Evolutionary conservation across 176 grass and related monocot genomes (phyloP).

Genomic region (Hsuehochloa calcarea): DNA sequence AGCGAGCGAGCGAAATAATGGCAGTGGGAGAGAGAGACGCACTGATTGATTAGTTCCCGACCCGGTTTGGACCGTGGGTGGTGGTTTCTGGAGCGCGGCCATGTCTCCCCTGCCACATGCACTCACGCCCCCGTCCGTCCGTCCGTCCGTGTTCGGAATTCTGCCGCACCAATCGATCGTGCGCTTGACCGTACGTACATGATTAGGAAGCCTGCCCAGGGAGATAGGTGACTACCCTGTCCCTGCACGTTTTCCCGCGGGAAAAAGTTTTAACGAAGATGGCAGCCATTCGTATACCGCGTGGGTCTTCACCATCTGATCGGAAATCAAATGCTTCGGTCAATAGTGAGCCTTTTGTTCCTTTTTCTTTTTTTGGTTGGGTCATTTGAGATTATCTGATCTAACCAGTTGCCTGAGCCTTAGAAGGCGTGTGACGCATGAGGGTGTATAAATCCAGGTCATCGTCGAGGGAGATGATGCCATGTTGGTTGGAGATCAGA

Average conservation of each 20-base stretch:
- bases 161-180: neutral
- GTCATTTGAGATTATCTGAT: neutral
- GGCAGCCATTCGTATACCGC: neutral
- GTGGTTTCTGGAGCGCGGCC: conserved; percentile 13
- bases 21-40: neutral
- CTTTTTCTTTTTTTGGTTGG: neutral
- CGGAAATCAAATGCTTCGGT: neutral
- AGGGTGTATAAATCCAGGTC: neutral
- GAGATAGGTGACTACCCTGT: neutral
- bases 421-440: no score
- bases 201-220: neutral
- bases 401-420: neutral
- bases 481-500: neutral
- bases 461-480: neutral
- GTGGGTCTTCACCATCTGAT: neutral
- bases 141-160: neutral
- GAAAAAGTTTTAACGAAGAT: neutral
- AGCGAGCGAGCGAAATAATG: neutral
- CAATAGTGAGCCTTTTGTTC: neutral
- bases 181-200: neutral
- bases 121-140: neutral
- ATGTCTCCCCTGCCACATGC: conserved; percentile 41
- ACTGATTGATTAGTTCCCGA: neutral
- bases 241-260: neutral
- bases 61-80: conserved; percentile 18